Evolutionary conservation across 1,139 yeast species (phyloP).

Genomic region (Debaryomyces sp.): DNA sequence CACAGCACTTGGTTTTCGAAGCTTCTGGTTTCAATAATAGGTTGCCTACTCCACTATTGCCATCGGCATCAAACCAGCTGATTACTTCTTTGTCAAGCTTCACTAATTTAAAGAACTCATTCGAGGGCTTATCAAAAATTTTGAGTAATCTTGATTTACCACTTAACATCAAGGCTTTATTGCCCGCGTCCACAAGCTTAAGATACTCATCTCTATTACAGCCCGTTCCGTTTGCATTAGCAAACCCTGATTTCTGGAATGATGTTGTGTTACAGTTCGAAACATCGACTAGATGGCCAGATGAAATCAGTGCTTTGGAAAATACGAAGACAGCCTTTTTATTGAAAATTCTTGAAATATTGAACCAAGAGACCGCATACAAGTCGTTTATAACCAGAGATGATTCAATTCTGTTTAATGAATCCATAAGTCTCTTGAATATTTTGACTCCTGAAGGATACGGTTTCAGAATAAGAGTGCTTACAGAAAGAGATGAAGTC

Average conservation of each 20-base stretch:
- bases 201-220: conserved; percentile 73
- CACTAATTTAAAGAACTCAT: conserved; percentile 61
- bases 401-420: conserved; percentile 66
- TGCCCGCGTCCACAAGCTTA: conserved; percentile 72
- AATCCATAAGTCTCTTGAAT: conserved; percentile 58
- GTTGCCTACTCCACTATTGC: conserved; percentile 63
- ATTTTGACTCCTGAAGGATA: conserved; percentile 84
- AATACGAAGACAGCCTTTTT: conserved; percentile 89
- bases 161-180: conserved; percentile 65
- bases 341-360: conserved; percentile 64
- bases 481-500: conserved; percentile 81
- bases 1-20: conserved; percentile 43
- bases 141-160: conserved; percentile 65
- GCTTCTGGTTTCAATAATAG: conserved; percentile 48
- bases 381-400: conserved; percentile 63
- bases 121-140: conserved; percentile 63
- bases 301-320: conserved; percentile 81
- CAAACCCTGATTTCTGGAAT: conserved; percentile 80
- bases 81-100: conserved; percentile 55
- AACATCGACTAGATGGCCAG: conserved; percentile 93
- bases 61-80: conserved; percentile 57
- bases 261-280: conserved; percentile 86
- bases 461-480: conserved; percentile 73
- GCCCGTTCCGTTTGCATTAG: conserved; percentile 81
- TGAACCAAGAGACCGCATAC: conserved; percentile 56